These are phyloP conservation scores for Russula lepida DNA, from an alignment of 768 basidiomycete species.

Conservation along the genomic window DNA sequence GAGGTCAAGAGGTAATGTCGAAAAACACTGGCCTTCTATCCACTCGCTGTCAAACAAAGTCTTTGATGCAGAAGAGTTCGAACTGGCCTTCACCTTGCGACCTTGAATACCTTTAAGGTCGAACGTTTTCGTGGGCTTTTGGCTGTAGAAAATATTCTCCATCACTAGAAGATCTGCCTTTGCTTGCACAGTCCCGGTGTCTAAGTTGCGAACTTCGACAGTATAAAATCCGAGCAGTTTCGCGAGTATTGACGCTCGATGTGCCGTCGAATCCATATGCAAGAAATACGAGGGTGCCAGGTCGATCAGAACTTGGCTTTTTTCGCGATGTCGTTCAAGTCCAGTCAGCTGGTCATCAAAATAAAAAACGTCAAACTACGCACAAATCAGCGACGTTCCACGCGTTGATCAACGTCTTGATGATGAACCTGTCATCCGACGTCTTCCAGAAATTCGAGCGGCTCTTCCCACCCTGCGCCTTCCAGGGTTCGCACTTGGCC, in stretches of 20 bases:
- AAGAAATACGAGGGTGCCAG: constrained; percentile 72
- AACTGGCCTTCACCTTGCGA: constrained; percentile 50
- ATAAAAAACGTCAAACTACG: constrained; percentile 25
- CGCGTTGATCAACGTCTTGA: constrained; percentile 78
- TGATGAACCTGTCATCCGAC: constrained; percentile 64
- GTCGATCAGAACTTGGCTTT: constrained; percentile 70
- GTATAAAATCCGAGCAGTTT: constrained; percentile 81
- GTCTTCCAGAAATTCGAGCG: constrained; percentile 79
- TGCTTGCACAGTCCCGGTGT: constrained; percentile 52
- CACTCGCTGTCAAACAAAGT: constrained; percentile 79
- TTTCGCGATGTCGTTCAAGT: background rate
- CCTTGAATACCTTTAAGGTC: constrained; percentile 82
- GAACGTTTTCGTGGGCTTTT: constrained; percentile 59
- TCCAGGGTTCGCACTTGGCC: constrained; percentile 53
- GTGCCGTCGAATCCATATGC: constrained; percentile 64
- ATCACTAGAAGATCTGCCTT: constrained; percentile 75
- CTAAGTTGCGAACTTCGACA: constrained; percentile 64
- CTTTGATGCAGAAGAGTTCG: constrained; percentile 34
- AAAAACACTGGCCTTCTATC: constrained; percentile 50
- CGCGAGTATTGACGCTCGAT: constrained; percentile 58
- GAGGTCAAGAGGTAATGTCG: too few species aligned
- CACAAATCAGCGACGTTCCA: constrained; percentile 84
- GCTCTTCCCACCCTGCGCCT: constrained; percentile 75
- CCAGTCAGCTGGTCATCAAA: background rate
- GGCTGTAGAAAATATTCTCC: constrained; percentile 76